Evolutionary conservation across 2,329 filamentous ascomycete species (phyloP), one percentile per base, ranked within the genome.

Genomic region (Cercospora janseana): DNA sequence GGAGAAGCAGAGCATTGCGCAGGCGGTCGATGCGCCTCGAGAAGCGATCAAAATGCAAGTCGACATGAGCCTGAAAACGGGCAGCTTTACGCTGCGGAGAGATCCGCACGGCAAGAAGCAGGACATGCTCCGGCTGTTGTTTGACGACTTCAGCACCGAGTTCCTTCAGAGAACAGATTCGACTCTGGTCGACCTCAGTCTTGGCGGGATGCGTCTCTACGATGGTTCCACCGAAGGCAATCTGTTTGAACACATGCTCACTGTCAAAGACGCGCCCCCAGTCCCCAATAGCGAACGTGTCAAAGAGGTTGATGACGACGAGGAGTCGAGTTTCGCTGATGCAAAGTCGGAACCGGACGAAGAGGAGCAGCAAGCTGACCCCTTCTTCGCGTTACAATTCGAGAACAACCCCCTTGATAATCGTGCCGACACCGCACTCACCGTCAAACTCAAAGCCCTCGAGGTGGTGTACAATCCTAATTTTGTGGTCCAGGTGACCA

Each of bases 401-500:
- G 94, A 98, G 72, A 87, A 96, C 66, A 95, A 98, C 60, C 94
- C 94, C 0, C 79, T 99, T 1, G 90, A 98, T 65, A 88, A 85
- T 18, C 87, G 90, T 57, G 92, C 93, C 15, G 94, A 99, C 63
- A 86, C 94, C 16, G 89, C 90, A 5, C 75, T 99, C 26, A 91
- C 85, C 2, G 85, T 92, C 62, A 96, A 95, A 69, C 74, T 98
- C 60, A 96, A 94, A 69, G 93, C 91, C 35, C 85, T 98, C 59
- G 94, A 98, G 68, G 87, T 99, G 47, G 89, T 98, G 18, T 98
- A 95, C 80, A 99, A 98, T 62, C 93, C 94, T 1, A 88, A 85
- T 57, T 94, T 97, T 60, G 79, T 97, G 0, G 83, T 95, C 4
- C 91, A 93, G 41, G 83, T 97, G 29, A 88, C 86, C 46, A 89